Conservation (phyloP, 495 filamentous ascomycete genomes). For the Tuber borchii region DNA sequence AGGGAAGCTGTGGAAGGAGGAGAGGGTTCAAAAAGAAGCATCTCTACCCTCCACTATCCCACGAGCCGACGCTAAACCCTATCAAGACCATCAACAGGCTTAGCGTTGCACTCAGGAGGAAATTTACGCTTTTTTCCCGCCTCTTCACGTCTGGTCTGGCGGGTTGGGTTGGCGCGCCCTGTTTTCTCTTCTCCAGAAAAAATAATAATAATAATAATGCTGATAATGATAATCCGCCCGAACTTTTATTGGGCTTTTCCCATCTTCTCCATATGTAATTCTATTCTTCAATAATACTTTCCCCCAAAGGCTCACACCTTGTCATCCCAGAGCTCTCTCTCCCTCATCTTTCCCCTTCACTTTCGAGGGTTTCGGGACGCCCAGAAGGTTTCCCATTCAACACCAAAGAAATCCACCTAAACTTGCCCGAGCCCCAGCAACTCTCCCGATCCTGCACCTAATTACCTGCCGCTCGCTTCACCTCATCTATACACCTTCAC, state of each 20-base stretch:
- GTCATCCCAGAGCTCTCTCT: not conserved
- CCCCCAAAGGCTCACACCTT: not conserved
- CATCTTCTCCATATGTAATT: not conserved
- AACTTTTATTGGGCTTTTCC: not conserved
- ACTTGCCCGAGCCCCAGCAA: not conserved
- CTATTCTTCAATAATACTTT: not conserved
- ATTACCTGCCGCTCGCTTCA: not conserved
- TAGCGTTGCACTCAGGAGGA: conserved; percentile 30
- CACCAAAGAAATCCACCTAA: not conserved
- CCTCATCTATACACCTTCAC: not conserved
- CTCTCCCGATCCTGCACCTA: not conserved
- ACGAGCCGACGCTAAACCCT: conserved; percentile 13
- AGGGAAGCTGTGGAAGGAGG: conserved; percentile 31
- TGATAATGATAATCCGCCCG: not conserved
- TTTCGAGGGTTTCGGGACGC: not conserved
- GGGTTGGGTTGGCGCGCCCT: conserved; percentile 33
- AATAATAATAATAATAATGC: not conserved
- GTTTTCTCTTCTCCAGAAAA: conserved; percentile 14
- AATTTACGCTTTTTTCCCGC: conserved; percentile 25
- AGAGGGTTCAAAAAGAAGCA: conserved; percentile 15
- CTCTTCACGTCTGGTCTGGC: conserved; percentile 30
- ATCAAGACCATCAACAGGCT: conserved; percentile 5
- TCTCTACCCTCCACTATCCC: not conserved
- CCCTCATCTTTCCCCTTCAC: not conserved
- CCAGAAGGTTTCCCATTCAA: not conserved